Percentiles rank a stretch among this genome's conserved stretches.
Evolutionary conservation across 371 early-diverging fungal species (phyloP).

Genomic region (Apophysomyces elegans): DNA sequence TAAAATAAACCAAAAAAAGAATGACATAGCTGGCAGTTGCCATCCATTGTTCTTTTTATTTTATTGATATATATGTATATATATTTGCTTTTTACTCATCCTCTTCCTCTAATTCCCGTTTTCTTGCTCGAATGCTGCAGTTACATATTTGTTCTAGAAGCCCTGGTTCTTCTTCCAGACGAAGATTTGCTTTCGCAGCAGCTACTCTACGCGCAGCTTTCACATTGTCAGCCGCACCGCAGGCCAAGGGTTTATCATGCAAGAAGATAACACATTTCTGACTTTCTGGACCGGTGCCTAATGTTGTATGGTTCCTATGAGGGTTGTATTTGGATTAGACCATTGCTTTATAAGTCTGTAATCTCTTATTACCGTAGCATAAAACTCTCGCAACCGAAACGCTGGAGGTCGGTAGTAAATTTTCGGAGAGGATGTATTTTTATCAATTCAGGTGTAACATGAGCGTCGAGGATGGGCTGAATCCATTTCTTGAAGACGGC

Average conservation of each 20-base stretch:
- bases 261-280: constrained; percentile 58
- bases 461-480: constrained; percentile 52
- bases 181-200: constrained; percentile 40
- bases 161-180: constrained; percentile 44
- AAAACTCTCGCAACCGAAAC: constrained; percentile 51
- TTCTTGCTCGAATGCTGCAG: constrained; percentile 20
- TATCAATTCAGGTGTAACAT: constrained; percentile 58
- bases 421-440: constrained; percentile 57
- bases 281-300: constrained; percentile 29
- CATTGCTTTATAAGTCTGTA: too few species aligned
- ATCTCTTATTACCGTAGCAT: constrained; percentile 41
- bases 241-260: constrained; percentile 47
- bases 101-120: background rate
- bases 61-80: too few species aligned
- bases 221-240: constrained; percentile 49
- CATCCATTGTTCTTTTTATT: too few species aligned
- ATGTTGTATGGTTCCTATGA: constrained; percentile 43
- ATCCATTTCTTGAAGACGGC: constrained; percentile 59
- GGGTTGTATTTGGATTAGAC: background rate
- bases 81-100: background rate
- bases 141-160: constrained; percentile 40
- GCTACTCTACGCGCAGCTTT: constrained; percentile 57
- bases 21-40: too few species aligned
- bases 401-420: constrained; percentile 48
- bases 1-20: too few species aligned